Percentiles rank a stretch among this genome's conserved stretches.
Evolutionary conservation across 2,329 filamentous ascomycete species (phyloP).

Genomic region (Colletotrichum graminicola): DNA sequence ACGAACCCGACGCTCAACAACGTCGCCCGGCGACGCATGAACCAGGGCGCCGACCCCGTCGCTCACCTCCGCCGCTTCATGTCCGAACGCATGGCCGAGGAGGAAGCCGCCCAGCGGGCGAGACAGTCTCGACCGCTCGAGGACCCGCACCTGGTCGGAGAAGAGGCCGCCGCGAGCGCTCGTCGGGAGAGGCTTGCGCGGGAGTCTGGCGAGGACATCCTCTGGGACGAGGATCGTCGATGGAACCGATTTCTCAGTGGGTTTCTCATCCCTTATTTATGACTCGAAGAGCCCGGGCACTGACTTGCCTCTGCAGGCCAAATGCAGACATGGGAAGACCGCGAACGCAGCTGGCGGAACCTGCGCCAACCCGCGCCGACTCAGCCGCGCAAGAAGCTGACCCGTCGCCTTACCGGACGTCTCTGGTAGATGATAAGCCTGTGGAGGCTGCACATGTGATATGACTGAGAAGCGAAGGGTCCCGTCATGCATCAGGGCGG

Average conservation of each 20-base stretch:
- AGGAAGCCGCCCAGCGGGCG: constrained; percentile 47
- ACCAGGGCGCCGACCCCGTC: constrained; percentile 48
- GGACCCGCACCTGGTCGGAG: constrained; percentile 76
- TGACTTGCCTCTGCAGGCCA: constrained; percentile 55
- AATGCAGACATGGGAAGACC: constrained; percentile 63
- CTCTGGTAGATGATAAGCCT: constrained; percentile 37
- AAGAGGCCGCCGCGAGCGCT: constrained; percentile 70
- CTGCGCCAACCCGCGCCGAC: constrained; percentile 56
- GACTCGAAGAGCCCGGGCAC: background rate
- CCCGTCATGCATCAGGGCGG: constrained; percentile 34
- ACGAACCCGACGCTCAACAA: constrained; percentile 71
- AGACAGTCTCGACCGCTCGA: constrained; percentile 64
- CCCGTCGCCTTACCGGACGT: constrained; percentile 55
- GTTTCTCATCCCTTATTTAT: constrained; percentile 45
- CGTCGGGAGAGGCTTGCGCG: constrained; percentile 68
- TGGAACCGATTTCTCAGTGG: constrained; percentile 73
- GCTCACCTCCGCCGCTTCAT: constrained; percentile 49
- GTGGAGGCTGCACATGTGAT: constrained; percentile 12
- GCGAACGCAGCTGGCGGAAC: constrained; percentile 62
- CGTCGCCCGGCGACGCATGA: constrained; percentile 72
- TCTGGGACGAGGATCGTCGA: constrained; percentile 68
- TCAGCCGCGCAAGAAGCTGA: constrained; percentile 52
- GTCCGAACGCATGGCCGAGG: constrained; percentile 54
- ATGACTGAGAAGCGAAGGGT: constrained; percentile 26
- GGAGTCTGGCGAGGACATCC: constrained; percentile 66